phyloP scores from a whole-genome alignment of 106 monocot species.

The Alisma plantagoaquatica region DNA sequence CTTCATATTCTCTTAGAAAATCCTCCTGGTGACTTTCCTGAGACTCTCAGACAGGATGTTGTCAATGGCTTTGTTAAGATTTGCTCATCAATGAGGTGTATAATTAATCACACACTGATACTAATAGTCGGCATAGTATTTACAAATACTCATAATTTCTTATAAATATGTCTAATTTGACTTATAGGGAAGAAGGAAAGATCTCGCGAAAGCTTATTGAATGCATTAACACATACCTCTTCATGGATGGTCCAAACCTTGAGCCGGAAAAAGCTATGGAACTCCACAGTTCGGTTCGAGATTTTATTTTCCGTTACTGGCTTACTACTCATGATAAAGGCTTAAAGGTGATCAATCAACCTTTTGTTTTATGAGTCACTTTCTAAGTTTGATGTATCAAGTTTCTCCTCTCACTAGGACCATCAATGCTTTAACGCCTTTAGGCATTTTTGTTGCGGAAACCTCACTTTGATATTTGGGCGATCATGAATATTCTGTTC shows the following conservation, averaged over 20 bases:
- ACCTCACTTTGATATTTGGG: no score
- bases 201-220: constrained; percentile 85
- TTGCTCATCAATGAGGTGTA: constrained; percentile 28
- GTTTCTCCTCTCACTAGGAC: no score
- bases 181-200: constrained; percentile 79
- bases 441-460: no score
- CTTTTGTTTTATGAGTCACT: constrained; percentile 8
- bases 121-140: no score
- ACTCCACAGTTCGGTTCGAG: constrained; percentile 61
- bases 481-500: no score
- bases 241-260: constrained; percentile 93
- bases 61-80: constrained; percentile 48
- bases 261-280: constrained; percentile 45
- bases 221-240: constrained; percentile 67
- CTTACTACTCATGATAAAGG: constrained; percentile 56
- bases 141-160: background rate
- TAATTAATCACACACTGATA: background rate
- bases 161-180: background rate
- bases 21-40: constrained; percentile 84
- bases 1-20: constrained; percentile 77
- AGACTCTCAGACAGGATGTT: constrained; percentile 43
- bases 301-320: constrained; percentile 66
- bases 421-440: no score
- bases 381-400: no score
- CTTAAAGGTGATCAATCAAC: constrained; percentile 46